A percentile compares a stretch with the other conserved stretches of the same genome.
Evolutionary conservation across 208 protist genomes (phyloP).

Genomic region (Leishmania arabica): DNA sequence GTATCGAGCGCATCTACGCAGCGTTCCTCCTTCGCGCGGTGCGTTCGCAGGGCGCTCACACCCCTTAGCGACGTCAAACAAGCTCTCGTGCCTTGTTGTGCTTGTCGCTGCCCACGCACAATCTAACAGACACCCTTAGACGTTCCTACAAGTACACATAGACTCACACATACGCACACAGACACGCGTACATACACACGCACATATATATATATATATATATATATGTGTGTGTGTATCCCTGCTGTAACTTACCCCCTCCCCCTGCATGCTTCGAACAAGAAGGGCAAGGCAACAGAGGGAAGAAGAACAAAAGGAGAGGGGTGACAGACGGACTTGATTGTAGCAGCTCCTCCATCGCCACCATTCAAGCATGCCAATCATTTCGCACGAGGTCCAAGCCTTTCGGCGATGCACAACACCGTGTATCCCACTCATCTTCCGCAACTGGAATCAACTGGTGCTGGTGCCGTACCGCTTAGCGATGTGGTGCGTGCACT

Average conservation of each 20-base stretch:
- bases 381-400: slow-evolving; percentile 14
- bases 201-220: background rate
- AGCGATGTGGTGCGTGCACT: slow-evolving; percentile 51
- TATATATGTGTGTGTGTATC: background rate
- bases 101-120: background rate
- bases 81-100: background rate
- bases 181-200: background rate
- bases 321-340: background rate
- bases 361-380: slow-evolving; percentile 16
- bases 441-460: slow-evolving; percentile 44
- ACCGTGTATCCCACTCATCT: slow-evolving; percentile 19
- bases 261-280: background rate
- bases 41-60: background rate
- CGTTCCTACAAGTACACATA: background rate
- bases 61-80: background rate
- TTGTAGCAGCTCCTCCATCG: background rate
- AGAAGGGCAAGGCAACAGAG: background rate
- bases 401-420: slow-evolving; percentile 19
- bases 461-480: slow-evolving; percentile 64
- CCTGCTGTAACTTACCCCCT: background rate
- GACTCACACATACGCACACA: background rate
- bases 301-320: background rate
- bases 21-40: background rate
- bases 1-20: background rate
- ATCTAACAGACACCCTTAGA: background rate